These are phyloP conservation scores for Emydomyces testavorans DNA, from an alignment of 2,329 filamentous ascomycete genomes.

Conservation along the genomic window DNA sequence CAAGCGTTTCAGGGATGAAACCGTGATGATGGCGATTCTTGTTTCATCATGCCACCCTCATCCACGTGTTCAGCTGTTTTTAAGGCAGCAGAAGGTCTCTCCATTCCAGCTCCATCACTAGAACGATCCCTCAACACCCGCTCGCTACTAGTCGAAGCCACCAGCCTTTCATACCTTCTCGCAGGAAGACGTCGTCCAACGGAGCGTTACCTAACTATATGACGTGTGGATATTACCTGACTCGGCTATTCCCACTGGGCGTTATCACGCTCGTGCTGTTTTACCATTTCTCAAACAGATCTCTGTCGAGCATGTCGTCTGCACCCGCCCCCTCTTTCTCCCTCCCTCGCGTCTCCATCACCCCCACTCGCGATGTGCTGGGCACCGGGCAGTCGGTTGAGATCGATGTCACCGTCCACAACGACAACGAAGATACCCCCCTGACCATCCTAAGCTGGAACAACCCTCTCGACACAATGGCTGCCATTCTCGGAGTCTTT, in stretches of 20 bases:
- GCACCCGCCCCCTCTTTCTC: constrained; percentile 2
- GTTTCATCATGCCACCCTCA: too few relatives aligned
- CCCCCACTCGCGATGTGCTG: constrained; percentile 17
- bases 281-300: background rate
- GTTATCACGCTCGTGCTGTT: constrained; percentile 1
- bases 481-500: constrained; percentile 24
- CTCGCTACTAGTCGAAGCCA: too few relatives aligned
- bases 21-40: too few relatives aligned
- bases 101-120: too few relatives aligned
- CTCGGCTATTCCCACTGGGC: constrained; percentile 1
- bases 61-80: too few relatives aligned
- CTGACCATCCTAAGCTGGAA: constrained; percentile 31
- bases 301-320: background rate
- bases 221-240: background rate
- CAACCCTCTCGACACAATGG: constrained; percentile 28
- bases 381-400: constrained; percentile 15
- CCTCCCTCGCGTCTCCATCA: constrained; percentile 13
- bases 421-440: constrained; percentile 21
- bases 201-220: background rate
- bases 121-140: too few relatives aligned
- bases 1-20: too few relatives aligned
- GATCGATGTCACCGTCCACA: constrained; percentile 20
- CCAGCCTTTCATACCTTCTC: too few relatives aligned
- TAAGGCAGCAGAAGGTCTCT: too few relatives aligned
- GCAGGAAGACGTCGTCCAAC: too few relatives aligned